Base-by-base conservation (phyloP, 1,284 basidiomycete genomes). In the Melampsora larici-populina region DNA sequence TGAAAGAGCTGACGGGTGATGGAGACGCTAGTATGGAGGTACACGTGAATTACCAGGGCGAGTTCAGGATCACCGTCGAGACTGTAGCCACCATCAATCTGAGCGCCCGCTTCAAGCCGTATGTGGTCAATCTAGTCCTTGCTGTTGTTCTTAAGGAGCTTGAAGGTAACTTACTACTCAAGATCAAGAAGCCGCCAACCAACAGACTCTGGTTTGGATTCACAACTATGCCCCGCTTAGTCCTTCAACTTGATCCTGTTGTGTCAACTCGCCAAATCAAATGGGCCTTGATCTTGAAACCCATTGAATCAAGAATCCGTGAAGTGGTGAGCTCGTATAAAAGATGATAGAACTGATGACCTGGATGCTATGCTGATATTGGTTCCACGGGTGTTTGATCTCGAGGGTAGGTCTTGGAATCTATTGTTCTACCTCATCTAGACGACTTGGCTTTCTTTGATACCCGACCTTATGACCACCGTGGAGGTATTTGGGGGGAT, bases 201-300 rank as follows among this genome's bases (percentile, higher is more conserved):
- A 96, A 92, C 83, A 91, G 96, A 46, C 88, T 99, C 76, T 99
- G 96, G 97, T 99, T 95, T 84, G 94, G 93, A 0, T 99, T 99
- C 83, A 97, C 94, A n/a, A 87, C 91, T 79, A 89, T 90, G 84
- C 96, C 97, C 0, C 89, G 89, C 82, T 91, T 98, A 88, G 91
- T 92, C 33, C 85, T 98, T 81, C 89, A 90, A 79, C 91, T 98
- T 74, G 91, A 95, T 83, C 95, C 96, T 0, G 90, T 97, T 78
- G 93, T 98, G 81, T 93, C 92, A 84, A 92, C 94, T 82, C 88
- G 86, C 15, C 92, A 94, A 84, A 91, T 96, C 80, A 94, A 93
- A 29, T 96, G 93, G 93, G 87, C 90, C 67, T 91, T 97, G 90
- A 91, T 98, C 69, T 86, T 94, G 60, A 89, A 90, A 79, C 91